A percentile compares a stretch with the other conserved stretches of the same genome.
Evolutionary conservation across 2,329 filamentous ascomycete species (phyloP).

Genomic region (Colletotrichum endophyticum): DNA sequence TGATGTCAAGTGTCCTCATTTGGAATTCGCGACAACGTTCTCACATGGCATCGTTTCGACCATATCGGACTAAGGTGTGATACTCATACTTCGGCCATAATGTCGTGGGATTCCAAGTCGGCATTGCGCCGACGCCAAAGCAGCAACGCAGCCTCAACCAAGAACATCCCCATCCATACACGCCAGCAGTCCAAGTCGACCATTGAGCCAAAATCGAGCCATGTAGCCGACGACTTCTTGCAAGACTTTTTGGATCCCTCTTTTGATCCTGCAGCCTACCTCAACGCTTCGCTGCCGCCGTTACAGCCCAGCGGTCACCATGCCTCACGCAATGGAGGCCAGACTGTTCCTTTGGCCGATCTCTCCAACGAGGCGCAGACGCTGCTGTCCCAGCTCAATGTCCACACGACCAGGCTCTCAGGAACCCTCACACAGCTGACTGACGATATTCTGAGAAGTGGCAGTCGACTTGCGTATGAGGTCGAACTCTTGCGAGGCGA

Average conservation of each 20-base stretch:
- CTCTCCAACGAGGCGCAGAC: constrained; percentile 82
- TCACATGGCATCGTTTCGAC: background rate
- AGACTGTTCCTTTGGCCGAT: constrained; percentile 69
- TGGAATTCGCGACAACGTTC: background rate
- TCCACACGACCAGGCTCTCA: constrained; percentile 84
- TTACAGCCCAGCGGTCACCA: constrained; percentile 52
- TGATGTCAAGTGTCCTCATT: background rate
- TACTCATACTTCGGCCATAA: constrained; percentile 9
- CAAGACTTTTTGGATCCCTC: constrained; percentile 75
- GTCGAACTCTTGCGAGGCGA: constrained; percentile 93
- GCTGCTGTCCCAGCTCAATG: constrained; percentile 85
- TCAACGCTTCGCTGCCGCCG: constrained; percentile 79
- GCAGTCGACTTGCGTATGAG: constrained; percentile 88
- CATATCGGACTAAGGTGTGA: too few species aligned
- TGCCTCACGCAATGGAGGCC: constrained; percentile 25
- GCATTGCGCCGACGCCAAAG: constrained; percentile 49
- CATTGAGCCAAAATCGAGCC: constrained; percentile 57
- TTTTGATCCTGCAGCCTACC: constrained; percentile 85
- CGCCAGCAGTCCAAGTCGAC: constrained; percentile 41
- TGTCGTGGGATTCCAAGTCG: constrained; percentile 46
- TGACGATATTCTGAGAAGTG: constrained; percentile 91
- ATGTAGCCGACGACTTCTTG: constrained; percentile 75
- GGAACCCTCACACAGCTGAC: constrained; percentile 85
- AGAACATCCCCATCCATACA: constrained; percentile 44
- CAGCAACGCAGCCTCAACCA: constrained; percentile 44